phyloP scores from a whole-genome alignment of 768 basidiomycete species.

The Tricholoma flavovirens region DNA sequence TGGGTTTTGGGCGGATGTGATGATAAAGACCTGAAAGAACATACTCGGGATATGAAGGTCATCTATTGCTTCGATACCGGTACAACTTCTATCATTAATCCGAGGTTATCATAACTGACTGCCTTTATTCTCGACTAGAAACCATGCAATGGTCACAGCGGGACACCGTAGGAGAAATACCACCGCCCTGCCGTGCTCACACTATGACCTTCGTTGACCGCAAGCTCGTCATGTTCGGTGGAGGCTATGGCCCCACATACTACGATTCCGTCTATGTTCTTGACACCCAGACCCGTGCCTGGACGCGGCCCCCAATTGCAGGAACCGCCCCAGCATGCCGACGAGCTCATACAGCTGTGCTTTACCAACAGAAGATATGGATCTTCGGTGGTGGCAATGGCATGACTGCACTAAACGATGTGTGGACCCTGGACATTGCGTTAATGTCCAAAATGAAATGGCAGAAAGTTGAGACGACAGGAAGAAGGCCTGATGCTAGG shows the following conservation, averaged over 20 bases:
- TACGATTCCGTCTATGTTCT: constrained; percentile 80
- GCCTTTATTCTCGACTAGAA: constrained; percentile 40
- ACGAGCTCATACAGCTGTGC: constrained; percentile 83
- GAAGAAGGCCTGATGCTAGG: constrained; percentile 54
- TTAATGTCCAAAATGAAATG: constrained; percentile 23
- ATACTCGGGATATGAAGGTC: constrained; percentile 68
- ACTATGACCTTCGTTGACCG: constrained; percentile 80
- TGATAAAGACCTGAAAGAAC: constrained; percentile 66
- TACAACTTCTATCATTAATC: constrained; percentile 20
- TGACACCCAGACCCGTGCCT: constrained; percentile 68
- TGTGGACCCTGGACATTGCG: constrained; percentile 79
- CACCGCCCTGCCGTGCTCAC: constrained; percentile 83
- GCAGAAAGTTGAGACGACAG: constrained; percentile 48
- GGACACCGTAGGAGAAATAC: constrained; percentile 68
- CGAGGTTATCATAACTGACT: background rate
- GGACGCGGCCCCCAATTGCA: constrained; percentile 46
- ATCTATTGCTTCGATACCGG: constrained; percentile 85
- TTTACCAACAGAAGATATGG: constrained; percentile 67
- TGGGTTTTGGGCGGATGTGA: constrained; percentile 93
- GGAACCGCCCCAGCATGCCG: constrained; percentile 54
- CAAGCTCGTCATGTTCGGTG: constrained; percentile 80
- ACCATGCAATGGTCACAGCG: constrained; percentile 88
- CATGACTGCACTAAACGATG: constrained; percentile 80
- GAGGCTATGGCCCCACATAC: constrained; percentile 78
- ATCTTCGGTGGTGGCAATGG: constrained; percentile 96